Conservation (phyloP, 2,329 filamentous ascomycete species). For the Trichoderma harzianum region DNA sequence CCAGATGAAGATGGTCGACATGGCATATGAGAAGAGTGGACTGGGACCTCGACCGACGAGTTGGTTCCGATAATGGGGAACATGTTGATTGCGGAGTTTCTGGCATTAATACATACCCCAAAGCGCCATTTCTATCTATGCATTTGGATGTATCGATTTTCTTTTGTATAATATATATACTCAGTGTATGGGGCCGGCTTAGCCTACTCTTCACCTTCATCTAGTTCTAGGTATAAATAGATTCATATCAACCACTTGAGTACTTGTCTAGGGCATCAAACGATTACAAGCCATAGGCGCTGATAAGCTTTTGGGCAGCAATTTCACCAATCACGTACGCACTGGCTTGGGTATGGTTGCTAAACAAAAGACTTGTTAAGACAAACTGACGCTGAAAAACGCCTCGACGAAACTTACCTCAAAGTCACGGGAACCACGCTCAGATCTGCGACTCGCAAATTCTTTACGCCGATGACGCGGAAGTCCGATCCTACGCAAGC, state of each 20-base stretch:
- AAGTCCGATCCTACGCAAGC: not conserved
- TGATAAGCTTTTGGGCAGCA: not conserved
- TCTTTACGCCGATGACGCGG: not conserved
- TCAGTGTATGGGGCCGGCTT: not conserved
- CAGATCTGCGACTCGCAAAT: not conserved
- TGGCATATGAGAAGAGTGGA: slow-evolving; percentile 41
- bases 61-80: not conserved
- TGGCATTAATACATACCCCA: not conserved
- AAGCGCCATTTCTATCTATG: not conserved
- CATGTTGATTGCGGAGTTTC: not conserved
- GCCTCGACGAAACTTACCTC: not conserved
- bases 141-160: not conserved
- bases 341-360: not conserved
- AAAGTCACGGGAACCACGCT: not conserved
- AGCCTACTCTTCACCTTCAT: not conserved
- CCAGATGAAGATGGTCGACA: slow-evolving; percentile 46
- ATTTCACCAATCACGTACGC: not conserved
- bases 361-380: not conserved
- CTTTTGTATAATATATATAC: not conserved
- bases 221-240: not conserved
- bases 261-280: not conserved
- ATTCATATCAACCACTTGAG: not conserved
- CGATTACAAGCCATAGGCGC: not conserved
- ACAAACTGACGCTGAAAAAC: not conserved
- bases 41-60: slow-evolving; percentile 20